Conservation (phyloP, 495 filamentous ascomycete species). For the Lasiosphaeria miniovina region DNA sequence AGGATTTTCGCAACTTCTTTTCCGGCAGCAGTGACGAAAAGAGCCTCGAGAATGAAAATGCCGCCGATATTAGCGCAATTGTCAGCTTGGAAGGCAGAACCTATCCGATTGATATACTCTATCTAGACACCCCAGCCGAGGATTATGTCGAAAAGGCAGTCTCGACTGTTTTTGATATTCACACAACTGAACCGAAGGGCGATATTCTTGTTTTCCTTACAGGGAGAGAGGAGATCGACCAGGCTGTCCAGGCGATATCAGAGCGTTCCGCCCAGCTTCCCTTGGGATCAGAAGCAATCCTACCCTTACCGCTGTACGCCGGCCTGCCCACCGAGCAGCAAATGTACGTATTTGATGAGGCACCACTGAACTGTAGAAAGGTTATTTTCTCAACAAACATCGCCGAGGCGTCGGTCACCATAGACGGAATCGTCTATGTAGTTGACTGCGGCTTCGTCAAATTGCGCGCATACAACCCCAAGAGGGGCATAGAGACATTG, state of each 20-base stretch:
- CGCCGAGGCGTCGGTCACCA: slow-evolving; percentile 91
- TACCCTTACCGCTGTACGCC: slow-evolving; percentile 83
- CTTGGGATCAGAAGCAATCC: slow-evolving; percentile 62
- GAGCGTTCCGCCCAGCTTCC: slow-evolving; percentile 77
- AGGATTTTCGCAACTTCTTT: slow-evolving; percentile 86
- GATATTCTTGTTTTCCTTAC: slow-evolving; percentile 93
- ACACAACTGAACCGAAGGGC: slow-evolving; percentile 79
- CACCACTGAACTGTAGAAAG: slow-evolving; percentile 82
- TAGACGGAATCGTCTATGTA: slow-evolving; percentile 90
- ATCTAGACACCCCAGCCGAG: slow-evolving; percentile 74
- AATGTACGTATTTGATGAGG: slow-evolving; percentile 85
- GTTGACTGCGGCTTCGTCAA: slow-evolving; percentile 93
- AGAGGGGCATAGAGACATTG: slow-evolving; percentile 84
- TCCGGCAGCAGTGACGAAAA: slow-evolving; percentile 44
- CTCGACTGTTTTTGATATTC: slow-evolving; percentile 89
- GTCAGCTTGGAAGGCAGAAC: slow-evolving; percentile 88
- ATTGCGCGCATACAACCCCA: slow-evolving; percentile 81
- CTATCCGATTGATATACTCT: slow-evolving; percentile 88
- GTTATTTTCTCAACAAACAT: slow-evolving; percentile 96
- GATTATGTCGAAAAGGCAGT: slow-evolving; percentile 87
- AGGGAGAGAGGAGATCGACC: slow-evolving; percentile 90
- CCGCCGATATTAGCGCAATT: slow-evolving; percentile 58
- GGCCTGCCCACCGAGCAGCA: slow-evolving; percentile 87
- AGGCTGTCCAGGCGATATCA: slow-evolving; percentile 69
- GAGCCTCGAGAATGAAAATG: slow-evolving; percentile 40